Base-by-base conservation (phyloP, 306 rosid genomes). In the Cucurbita argyrosperma region DNA sequence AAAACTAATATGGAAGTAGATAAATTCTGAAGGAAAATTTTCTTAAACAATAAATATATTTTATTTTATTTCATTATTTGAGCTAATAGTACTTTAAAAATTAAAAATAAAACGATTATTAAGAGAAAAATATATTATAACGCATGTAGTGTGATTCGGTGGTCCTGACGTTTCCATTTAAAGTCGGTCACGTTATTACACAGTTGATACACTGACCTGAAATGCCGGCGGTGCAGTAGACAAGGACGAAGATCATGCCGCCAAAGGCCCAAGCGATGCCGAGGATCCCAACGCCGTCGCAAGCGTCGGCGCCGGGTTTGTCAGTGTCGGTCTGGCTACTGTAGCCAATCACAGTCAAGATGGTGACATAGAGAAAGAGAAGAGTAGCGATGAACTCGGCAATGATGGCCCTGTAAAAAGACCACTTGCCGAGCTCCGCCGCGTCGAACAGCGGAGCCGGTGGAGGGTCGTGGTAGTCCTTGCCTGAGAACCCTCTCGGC, bases 381-480 rank as follows among this genome's bases (percentile, higher is more conserved):
- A 88, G 49, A 45, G 93, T 88, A 56, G 93, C 90, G 2, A 81
- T 63, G 80, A 84, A 88, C 86, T 88, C 93, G 5, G 93, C 93
- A 19, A 88, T 86, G 79, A 88, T 13, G 9, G 93, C 88, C 72
- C 93, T 88, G 77, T 84, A 88, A 54, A 88, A 86, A 72, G 90
- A 86, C 93, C 93, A 88, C 57, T 86, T 84, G 0, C 81, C 38
- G 4, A 88, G 80, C 85, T 88, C 90, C 72, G 38, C 87, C 5
- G 74, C 49, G 21, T 81, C 93, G 52, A 88, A 9, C 58, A 88
- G 78, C 2, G 93, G 85, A 2, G 93, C 83, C 0, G 93, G 88
- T 1, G 93, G 93, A 51, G 93, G 93, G 81, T 88, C 93, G 2
- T 86, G 86, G 83, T 88, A 88, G 80, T 88, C 92, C 82, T 86